Evolutionary conservation across 768 basidiomycete genomes (phyloP).

Genomic region (Serendipita sp.): DNA sequence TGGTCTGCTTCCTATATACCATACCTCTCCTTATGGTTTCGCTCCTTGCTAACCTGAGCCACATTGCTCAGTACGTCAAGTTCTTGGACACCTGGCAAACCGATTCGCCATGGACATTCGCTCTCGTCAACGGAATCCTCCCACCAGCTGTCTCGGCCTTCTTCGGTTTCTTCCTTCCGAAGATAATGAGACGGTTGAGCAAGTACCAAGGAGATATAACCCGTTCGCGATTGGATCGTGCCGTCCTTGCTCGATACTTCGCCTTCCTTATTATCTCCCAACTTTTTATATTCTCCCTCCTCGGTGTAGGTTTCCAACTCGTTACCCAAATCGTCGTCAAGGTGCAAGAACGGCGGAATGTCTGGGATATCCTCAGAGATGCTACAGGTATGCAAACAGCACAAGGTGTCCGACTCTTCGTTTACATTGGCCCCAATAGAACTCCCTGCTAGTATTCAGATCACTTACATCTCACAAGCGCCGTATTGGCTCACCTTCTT

Average conservation of each 20-base stretch:
- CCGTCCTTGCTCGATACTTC: constrained; percentile 85
- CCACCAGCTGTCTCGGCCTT: constrained; percentile 78
- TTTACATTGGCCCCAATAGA: constrained; percentile 24
- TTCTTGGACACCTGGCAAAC: constrained; percentile 63
- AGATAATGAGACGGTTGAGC: constrained; percentile 74
- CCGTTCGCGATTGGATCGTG: constrained; percentile 70
- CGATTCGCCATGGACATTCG: constrained; percentile 51
- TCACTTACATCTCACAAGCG: constrained; percentile 79
- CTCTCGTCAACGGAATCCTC: constrained; percentile 79
- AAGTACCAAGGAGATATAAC: constrained; percentile 57
- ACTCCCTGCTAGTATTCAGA: constrained; percentile 58
- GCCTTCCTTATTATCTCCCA: constrained; percentile 89
- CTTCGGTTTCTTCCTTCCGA: constrained; percentile 82
- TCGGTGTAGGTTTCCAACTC: constrained; percentile 19
- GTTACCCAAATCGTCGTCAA: constrained; percentile 29
- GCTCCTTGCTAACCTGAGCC: constrained; percentile 75
- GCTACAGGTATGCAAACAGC: constrained; percentile 25
- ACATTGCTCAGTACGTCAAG: constrained; percentile 52
- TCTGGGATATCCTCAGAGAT: constrained; percentile 30
- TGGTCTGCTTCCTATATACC: constrained; percentile 90
- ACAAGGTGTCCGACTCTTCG: neutral
- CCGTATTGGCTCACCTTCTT: constrained; percentile 91
- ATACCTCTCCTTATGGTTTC: constrained; percentile 84
- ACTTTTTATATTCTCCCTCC: constrained; percentile 61
- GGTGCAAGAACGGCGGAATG: constrained; percentile 25